These are phyloP conservation scores for Lodderomyces jiufengensis DNA, from an alignment of 1,139 yeast genomes.

Conservation along the genomic window DNA sequence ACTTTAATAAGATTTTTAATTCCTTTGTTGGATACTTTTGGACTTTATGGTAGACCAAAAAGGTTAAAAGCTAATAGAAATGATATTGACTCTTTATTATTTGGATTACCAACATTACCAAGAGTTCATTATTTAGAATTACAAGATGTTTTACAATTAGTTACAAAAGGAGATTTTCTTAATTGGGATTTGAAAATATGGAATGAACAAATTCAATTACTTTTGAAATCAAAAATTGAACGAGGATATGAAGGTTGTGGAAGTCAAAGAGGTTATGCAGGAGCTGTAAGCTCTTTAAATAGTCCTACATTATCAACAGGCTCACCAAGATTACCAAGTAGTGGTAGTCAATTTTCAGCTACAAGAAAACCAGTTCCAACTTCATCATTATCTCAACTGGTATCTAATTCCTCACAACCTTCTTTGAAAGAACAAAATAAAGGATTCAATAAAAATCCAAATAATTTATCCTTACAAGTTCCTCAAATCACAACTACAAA, in stretches of 20 bases:
- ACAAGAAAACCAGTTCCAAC: conserved; percentile 5
- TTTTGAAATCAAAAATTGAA: conserved; percentile 60
- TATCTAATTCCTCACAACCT: conserved; percentile 6
- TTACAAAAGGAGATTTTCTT: conserved; percentile 22
- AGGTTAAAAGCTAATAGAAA: conserved; percentile 83
- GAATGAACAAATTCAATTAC: conserved; percentile 59
- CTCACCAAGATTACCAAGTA: conserved; percentile 8
- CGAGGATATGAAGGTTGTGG: conserved; percentile 88
- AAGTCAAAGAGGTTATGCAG: conserved; percentile 55
- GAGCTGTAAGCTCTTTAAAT: conserved; percentile 51
- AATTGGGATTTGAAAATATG: conserved; percentile 70
- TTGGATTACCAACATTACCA: conserved; percentile 91
- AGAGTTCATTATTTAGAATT: conserved; percentile 70
- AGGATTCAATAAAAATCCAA: conserved; percentile 12
- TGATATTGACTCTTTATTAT: conserved; percentile 74
- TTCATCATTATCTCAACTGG: conserved; percentile 2
- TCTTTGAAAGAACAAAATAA: conserved; percentile 5
- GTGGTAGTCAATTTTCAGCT: conserved; percentile 2
- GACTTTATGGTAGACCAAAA: conserved; percentile 87
- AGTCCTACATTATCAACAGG: conserved; percentile 21
- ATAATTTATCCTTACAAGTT: conserved; percentile 12
- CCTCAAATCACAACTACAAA: conserved; percentile 1
- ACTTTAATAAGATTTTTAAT: conserved; percentile 84
- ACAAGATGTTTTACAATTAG: conserved; percentile 25
- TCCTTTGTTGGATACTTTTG: conserved; percentile 83